These are phyloP conservation scores for Fusarium sororula DNA, from an alignment of 2,329 filamentous ascomycete species.

Conservation along the genomic window DNA sequence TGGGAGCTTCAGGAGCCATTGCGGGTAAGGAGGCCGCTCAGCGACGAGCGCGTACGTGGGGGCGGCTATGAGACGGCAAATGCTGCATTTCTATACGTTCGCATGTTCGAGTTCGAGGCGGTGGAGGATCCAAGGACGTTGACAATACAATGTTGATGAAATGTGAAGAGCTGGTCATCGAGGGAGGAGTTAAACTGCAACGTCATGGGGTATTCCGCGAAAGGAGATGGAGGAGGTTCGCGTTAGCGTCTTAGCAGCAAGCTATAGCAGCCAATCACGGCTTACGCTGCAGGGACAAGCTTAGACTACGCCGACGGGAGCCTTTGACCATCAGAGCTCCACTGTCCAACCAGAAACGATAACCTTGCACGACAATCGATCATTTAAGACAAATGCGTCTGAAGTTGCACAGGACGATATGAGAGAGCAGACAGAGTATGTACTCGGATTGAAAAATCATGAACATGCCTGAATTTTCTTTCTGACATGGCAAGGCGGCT, in stretches of 20 bases:
- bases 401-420: neutral
- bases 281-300: constrained; percentile 31
- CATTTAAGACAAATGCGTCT: constrained; percentile 1
- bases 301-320: neutral
- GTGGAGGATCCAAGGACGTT: neutral
- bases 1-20: constrained; percentile 60
- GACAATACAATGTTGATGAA: constrained; percentile 24
- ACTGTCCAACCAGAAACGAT: too few relatives aligned
- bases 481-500: neutral
- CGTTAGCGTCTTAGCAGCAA: constrained; percentile 38
- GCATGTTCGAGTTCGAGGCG: constrained; percentile 27
- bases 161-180: constrained; percentile 20
- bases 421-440: neutral
- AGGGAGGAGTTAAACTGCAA: constrained; percentile 37
- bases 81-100: constrained; percentile 45
- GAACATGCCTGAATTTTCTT: neutral
- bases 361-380: neutral
- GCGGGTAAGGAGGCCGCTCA: constrained; percentile 45
- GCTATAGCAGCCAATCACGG: constrained; percentile 34
- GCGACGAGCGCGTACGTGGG: constrained; percentile 42
- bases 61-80: constrained; percentile 38
- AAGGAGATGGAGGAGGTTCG: constrained; percentile 45
- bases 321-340: too few relatives aligned
- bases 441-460: neutral
- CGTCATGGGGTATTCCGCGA: constrained; percentile 41